Conservation (phyloP, 129 eudicot genomes). For the Rutidosis leptorrhynchoides region DNA sequence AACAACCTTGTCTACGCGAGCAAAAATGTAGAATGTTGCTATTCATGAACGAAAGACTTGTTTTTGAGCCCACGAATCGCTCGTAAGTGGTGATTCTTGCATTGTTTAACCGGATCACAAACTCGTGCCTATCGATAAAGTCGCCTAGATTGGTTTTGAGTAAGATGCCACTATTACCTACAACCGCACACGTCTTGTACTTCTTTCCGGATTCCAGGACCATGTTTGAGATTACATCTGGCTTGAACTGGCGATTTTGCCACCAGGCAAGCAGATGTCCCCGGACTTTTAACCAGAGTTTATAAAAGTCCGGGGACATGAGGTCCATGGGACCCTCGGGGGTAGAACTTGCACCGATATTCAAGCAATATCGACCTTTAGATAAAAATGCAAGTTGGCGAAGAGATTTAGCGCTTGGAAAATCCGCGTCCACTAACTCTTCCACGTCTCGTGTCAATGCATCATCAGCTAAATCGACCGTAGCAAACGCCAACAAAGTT, state of each 20-base stretch:
- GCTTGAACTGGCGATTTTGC: background rate
- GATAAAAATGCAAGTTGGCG: background rate
- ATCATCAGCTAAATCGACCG: conserved; percentile 3
- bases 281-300: background rate
- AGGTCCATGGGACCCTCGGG: background rate
- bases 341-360: background rate
- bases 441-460: background rate
- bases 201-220: background rate
- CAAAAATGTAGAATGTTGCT: conserved; percentile 81
- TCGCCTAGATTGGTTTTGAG: conserved; percentile 46
- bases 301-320: background rate
- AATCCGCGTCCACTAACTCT: background rate
- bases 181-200: conserved; percentile 1
- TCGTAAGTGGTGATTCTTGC: conserved; percentile 55
- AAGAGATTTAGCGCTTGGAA: background rate
- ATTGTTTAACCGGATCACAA: conserved; percentile 76
- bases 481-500: background rate
- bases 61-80: conserved; percentile 66
- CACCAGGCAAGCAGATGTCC: background rate
- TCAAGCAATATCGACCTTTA: background rate
- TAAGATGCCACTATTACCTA: conserved; percentile 6
- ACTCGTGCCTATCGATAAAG: conserved; percentile 63
- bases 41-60: conserved; percentile 72
- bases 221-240: conserved; percentile 1
- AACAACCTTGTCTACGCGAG: conserved; percentile 74